Evolutionary conservation across 1,284 basidiomycete species (phyloP), one percentile per base, ranked within the genome.

Genomic region (Neolentinus lepideus): DNA sequence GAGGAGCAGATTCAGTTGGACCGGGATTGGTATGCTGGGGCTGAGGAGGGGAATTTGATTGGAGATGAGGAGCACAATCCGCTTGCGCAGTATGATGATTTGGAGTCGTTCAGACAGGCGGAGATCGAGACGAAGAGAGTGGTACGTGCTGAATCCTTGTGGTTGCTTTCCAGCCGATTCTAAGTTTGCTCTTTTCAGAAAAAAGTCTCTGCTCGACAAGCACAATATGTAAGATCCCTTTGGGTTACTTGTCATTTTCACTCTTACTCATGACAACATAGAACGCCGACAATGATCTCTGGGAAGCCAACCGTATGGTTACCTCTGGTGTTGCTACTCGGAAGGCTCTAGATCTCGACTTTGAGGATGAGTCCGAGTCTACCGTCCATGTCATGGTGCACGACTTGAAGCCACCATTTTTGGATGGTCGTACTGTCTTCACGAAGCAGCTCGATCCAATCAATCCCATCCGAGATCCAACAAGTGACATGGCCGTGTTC

Each of bases 291-390:
- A 96, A 95, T 62, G 96, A 99, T 63, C 76, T 96, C 1, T 99
- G 97, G 97, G 97, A 99, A 75, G 91, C 90, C 6, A 98, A 99
- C 65, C 90, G 95, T 65, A 93, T 99, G 87, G 79, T 94, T 11
- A 94, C 92, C 0, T 98, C 95, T 12, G 97, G 97, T 65, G 88
- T 98, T 14, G 91, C 92, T 1, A 92, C 92, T 3, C 85, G 91
- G 29, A 88, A 85, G 59, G 79, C 84, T 11, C 80, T 99, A 46
- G 94, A 99, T 67, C 77, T 97, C 70, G 83, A 94, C 78, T 85
- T 94, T 58, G 93, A 97, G 64, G 94, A 96, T 66, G 93, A 96
- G 62, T 88, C 90, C 0, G 97, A 98, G 69, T 93, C 90, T 0
- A 90, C 94, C 0, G 95, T 99, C 0, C 97, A 99, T 67, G 90